Conservation (phyloP, 2,329 filamentous ascomycete species). For the Colletotrichum tabaci region DNA sequence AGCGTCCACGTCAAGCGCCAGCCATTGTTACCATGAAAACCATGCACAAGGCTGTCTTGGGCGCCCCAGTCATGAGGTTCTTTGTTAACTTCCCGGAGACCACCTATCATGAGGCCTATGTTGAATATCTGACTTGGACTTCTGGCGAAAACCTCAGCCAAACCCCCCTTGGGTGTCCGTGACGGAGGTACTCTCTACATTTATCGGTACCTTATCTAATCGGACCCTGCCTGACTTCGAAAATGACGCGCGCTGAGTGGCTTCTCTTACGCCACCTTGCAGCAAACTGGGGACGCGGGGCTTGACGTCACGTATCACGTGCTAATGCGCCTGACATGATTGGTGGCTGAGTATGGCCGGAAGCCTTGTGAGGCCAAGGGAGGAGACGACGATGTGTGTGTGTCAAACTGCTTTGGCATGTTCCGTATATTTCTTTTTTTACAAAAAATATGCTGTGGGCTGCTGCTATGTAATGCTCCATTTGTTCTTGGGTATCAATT, state of each 20-base stretch:
- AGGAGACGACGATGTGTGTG: neutral
- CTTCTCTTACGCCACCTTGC: constrained; percentile 21
- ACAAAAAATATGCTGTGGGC: neutral
- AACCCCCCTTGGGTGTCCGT: neutral
- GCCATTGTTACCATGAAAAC: neutral
- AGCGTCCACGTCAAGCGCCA: constrained; percentile 13
- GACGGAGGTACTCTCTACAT: neutral
- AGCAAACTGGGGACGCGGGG: constrained; percentile 17
- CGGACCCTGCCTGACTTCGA: neutral
- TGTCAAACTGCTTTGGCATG: neutral
- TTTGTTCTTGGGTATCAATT: constrained; percentile 29
- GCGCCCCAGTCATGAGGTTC: no score
- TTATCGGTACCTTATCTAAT: constrained; percentile 29
- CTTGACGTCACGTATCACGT: constrained; percentile 41
- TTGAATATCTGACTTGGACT: neutral
- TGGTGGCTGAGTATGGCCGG: neutral
- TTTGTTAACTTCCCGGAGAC: neutral
- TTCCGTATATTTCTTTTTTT: neutral
- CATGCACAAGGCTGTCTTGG: neutral
- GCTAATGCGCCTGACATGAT: constrained; percentile 27
- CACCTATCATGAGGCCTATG: neutral
- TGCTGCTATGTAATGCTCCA: neutral
- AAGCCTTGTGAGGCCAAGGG: no score
- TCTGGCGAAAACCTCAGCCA: neutral
- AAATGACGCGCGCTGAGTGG: constrained; percentile 3